phyloP scores from a whole-genome alignment of 2,329 filamentous ascomycete genomes.

The Aspergillus fijiensis region DNA sequence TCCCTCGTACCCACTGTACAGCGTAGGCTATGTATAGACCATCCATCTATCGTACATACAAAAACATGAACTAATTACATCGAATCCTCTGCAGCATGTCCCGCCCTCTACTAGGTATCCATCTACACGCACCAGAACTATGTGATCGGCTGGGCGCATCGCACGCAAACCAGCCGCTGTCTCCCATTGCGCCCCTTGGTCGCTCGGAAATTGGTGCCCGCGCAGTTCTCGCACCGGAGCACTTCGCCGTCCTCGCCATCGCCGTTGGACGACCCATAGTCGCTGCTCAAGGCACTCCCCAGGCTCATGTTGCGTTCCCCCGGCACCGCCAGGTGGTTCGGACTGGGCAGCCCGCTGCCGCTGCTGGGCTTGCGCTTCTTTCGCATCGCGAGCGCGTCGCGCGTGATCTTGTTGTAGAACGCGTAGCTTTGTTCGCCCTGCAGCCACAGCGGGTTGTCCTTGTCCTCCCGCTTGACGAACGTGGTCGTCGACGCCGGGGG shows the following conservation, averaged over 20 bases:
- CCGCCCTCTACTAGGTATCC: neutral
- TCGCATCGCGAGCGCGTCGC: constrained; percentile 37
- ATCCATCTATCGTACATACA: neutral
- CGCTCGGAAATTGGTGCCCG: constrained; percentile 62
- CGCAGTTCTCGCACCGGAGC: constrained; percentile 61
- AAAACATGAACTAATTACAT: neutral
- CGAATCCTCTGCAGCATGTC: neutral
- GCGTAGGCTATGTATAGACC: neutral
- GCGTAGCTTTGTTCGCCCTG: constrained; percentile 53
- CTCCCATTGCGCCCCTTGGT: constrained; percentile 54
- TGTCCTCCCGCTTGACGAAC: constrained; percentile 24
- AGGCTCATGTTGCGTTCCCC: constrained; percentile 43
- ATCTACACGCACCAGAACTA: neutral
- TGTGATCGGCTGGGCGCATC: constrained; percentile 43
- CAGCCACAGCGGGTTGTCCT: constrained; percentile 49
- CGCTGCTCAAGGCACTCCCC: constrained; percentile 60
- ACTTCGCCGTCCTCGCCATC: constrained; percentile 49
- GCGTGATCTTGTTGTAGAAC: constrained; percentile 52
- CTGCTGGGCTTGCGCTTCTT: constrained; percentile 21
- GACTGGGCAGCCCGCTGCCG: constrained; percentile 18
- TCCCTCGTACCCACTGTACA: constrained; percentile 4
- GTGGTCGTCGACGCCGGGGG: constrained; percentile 24
- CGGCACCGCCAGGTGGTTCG: constrained; percentile 21
- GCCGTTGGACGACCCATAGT: constrained; percentile 45
- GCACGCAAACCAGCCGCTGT: constrained; percentile 62